Evolutionary conservation across 768 basidiomycete genomes (phyloP), one percentile per base, ranked within the genome.

Genomic region (Naganishia randhawae): DNA sequence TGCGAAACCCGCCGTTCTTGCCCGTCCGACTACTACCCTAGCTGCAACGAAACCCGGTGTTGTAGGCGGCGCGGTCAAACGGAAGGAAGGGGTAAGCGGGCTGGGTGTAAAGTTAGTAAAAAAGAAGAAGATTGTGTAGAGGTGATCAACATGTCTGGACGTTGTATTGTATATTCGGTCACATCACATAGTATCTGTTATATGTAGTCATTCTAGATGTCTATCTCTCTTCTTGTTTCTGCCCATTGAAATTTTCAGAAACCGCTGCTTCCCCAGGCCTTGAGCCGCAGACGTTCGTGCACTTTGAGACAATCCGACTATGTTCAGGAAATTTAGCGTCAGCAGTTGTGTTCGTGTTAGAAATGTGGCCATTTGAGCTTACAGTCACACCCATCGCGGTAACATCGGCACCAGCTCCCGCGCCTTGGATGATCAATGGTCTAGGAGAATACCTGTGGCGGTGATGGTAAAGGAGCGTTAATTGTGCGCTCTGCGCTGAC

Each of bases 381-480:
- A 77, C 76, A 22, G 95, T 84, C 17, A 97, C 93, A 9, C 96
- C 96, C 92, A 98, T 98, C 0, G 96, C 96, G 35, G 96, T 99
- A 16, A 98, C 95, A 29, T 89, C 92, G 0, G 92, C 92, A n/a
- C 96, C 96, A 0, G 96, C 96, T 2, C 96, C 96, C 0, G 94
- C 88, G 57, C 96, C 96, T 75, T 97, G 95, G 37, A 99, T 85
- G 69, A 98, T 91, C 66, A 99, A 82, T 1, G 96, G 95, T 48
- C 92, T 82, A 9, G 88, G 85, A 2, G 88, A 87, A 76, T 99
- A 99, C 48, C 76, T 76, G 48, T 37, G 25, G 0, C 19, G 37
- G 14, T 22, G 19, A n/a, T n/a, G 19, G 25, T 27, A 3, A 25
- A 52, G 55, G 19, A 22, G 16, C 25, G 31, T 16, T n/a, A 42